Conservation (phyloP, 805 yeast genomes). For the Nakazawaea holstii region DNA sequence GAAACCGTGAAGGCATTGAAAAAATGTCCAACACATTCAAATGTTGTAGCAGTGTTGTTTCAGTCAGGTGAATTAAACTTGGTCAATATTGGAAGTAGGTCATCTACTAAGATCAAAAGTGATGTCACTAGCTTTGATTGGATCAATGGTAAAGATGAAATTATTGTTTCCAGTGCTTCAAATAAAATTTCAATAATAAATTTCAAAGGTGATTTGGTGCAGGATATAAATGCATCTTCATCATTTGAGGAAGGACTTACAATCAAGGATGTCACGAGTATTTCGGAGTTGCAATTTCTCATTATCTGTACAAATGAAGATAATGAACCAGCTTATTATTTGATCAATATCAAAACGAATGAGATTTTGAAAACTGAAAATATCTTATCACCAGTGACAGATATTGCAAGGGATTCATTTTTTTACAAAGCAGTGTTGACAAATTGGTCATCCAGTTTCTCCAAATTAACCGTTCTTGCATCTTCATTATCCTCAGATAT, state of each 20-base stretch:
- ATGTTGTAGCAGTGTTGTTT: not conserved
- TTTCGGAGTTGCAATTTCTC: conserved; percentile 15
- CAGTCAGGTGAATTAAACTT: no score
- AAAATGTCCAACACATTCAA: conserved; percentile 18
- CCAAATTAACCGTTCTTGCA: conserved; percentile 39
- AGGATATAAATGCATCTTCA: conserved; percentile 10
- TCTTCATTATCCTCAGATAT: conserved; percentile 65
- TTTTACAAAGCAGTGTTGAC: conserved; percentile 37
- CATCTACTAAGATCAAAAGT: no score
- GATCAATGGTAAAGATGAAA: no score
- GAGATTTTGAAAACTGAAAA: conserved; percentile 32
- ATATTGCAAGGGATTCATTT: conserved; percentile 38
- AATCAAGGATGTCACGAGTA: conserved; percentile 17
- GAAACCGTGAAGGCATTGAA: conserved; percentile 15
- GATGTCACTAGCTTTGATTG: no score
- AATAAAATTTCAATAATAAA: conserved; percentile 15
- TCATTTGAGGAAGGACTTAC: conserved; percentile 14
- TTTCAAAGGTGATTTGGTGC: conserved; percentile 12
- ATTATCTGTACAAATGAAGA: conserved; percentile 28
- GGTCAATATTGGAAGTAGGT: no score
- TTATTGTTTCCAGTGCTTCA: no score
- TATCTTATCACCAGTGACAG: conserved; percentile 48
- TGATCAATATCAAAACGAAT: conserved; percentile 15
- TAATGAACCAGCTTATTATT: conserved; percentile 23
- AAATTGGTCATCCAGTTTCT: conserved; percentile 32